Conservation (phyloP, 495 filamentous ascomycete genomes). For the Symbiotaphrina buchneri region DNA sequence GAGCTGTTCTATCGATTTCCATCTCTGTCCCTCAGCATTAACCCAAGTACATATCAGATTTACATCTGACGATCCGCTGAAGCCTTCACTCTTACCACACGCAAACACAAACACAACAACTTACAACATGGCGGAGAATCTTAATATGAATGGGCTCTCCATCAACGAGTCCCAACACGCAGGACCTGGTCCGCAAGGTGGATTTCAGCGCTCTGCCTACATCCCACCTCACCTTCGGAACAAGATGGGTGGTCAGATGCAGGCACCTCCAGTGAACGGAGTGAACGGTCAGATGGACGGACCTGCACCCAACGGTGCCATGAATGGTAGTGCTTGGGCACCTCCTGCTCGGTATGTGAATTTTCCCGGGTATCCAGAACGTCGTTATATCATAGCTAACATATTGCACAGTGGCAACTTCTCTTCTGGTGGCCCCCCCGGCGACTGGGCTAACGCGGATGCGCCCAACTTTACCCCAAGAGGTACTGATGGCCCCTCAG, state of each 20-base stretch:
- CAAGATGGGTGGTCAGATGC: slow-evolving; percentile 18
- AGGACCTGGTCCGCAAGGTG: slow-evolving; percentile 5
- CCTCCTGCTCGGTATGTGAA: slow-evolving; percentile 25
- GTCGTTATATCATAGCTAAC: not conserved
- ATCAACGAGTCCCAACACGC: slow-evolving; percentile 55
- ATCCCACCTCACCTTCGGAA: slow-evolving; percentile 87
- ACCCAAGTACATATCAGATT: not conserved
- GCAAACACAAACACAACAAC: not conserved
- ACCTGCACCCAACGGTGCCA: slow-evolving; percentile 14
- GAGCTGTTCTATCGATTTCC: too few relatives aligned
- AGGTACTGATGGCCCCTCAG: slow-evolving; percentile 11
- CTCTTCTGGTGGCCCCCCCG: not conserved
- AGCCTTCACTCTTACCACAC: not conserved
- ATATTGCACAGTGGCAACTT: not conserved
- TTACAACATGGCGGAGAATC: slow-evolving; percentile 74
- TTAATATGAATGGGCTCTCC: slow-evolving; percentile 73
- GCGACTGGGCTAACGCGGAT: slow-evolving; percentile 45
- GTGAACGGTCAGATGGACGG: slow-evolving; percentile 19
- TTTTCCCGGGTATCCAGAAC: too few relatives aligned
- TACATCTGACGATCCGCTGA: not conserved
- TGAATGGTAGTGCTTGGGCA: slow-evolving; percentile 34
- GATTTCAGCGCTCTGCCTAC: slow-evolving; percentile 54
- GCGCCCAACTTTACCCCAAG: slow-evolving; percentile 50
- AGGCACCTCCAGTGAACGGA: slow-evolving; percentile 5
- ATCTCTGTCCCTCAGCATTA: not conserved